Base-by-base conservation (phyloP, 257 asterid species). In the Orobanche coerulescens region DNA sequence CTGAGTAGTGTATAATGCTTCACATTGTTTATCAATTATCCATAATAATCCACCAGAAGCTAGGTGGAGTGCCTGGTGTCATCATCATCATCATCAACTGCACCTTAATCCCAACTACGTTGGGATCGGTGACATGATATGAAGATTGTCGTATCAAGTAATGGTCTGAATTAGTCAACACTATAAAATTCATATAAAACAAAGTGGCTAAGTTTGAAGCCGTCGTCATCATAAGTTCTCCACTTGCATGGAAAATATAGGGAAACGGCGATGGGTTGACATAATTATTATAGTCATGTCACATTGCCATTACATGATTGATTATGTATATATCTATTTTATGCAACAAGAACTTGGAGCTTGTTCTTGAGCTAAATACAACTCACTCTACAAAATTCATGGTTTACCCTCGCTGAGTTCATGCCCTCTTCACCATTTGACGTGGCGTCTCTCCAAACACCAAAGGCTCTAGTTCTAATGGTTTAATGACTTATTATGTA, bases 401-500 rank as follows among this genome's bases (percentile, higher is more conserved):
- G 20, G 24, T 15, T 4, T 51, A n/a, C 65, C 31, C 13, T 67
- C 39, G 49, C 44, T 49, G 54, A 28, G 22, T 23, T 23, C 46
- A 26, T 18, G 53, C 28, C 20, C 34, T 58, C 14, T n/a, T 54
- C 69, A 52, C 16, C 36, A 28, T 30, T 19, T 51, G 53, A 25
- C 25, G 65, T 34, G 9, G 34, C 33, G 58, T 58, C 55, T 53
- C 13, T 14, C 46, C 18, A 49, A 37, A 50, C 54, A 43, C 54
- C 69, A 20, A 18, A 20, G 46, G 66, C 40, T 48, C 62, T 46
- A 52, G 37, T 16, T 64, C 40, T 61, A 37, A 20, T 46, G 2
- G 63, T 11, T 68, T 26, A 49, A 64, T 71, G 65, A n/a, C n/a
- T n/a, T n/a, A n/a, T 68, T 46, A 42, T 47, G 13, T 62, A 42